These are phyloP conservation scores for Oryza brachyantha DNA, from an alignment of 176 grass and related monocot species.

Conservation along the genomic window DNA sequence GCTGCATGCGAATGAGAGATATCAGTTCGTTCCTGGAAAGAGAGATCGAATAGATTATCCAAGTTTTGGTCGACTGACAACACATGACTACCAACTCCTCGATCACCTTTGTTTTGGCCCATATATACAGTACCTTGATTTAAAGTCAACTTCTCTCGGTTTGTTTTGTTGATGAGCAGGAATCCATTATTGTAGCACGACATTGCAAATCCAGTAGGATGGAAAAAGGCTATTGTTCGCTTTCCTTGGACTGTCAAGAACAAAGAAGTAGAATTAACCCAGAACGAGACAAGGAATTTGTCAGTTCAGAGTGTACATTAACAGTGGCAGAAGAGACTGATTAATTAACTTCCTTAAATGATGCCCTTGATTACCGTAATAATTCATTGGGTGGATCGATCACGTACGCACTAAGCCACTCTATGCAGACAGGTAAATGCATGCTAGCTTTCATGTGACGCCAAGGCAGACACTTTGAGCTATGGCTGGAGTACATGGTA, in stretches of 20 bases:
- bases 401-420: background rate
- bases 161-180: conserved; percentile 1
- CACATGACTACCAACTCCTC: background rate
- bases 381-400: background rate
- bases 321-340: background rate
- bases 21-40: background rate
- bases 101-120: background rate
- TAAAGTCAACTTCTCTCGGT: conserved; percentile 29
- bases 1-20: background rate
- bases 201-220: background rate
- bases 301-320: background rate
- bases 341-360: background rate
- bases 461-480: background rate
- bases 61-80: background rate
- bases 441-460: background rate
- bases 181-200: background rate
- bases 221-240: too few relatives aligned
- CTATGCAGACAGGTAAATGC: background rate
- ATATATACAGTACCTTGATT: background rate
- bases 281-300: background rate
- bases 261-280: too few relatives aligned
- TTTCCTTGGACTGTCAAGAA: background rate
- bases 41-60: background rate
- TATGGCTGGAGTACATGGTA: background rate
- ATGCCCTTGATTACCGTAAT: background rate